These are phyloP conservation scores for Colletotrichum plurivorum DNA, from an alignment of 2,329 filamentous ascomycete genomes.

Conservation along the genomic window DNA sequence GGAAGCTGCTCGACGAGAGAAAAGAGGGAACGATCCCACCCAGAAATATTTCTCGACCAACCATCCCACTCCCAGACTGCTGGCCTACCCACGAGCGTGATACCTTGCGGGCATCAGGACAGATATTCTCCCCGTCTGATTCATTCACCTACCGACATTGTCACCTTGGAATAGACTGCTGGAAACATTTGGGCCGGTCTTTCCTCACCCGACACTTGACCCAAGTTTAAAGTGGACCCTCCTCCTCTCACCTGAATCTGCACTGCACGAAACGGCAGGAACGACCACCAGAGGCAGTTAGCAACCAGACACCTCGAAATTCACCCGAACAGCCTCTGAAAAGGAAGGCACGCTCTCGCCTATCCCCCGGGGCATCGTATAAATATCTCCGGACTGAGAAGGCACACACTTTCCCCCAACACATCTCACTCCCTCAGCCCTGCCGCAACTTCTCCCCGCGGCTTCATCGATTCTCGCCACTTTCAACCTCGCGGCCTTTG, in stretches of 20 bases:
- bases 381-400: constrained; percentile 5
- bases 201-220: neutral
- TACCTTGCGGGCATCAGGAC: constrained; percentile 29
- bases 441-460: constrained; percentile 11
- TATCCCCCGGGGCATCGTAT: neutral
- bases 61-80: constrained; percentile 18
- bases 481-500: neutral
- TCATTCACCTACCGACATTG: constrained; percentile 6
- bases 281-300: constrained; percentile 1
- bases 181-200: constrained; percentile 8
- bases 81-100: constrained; percentile 30
- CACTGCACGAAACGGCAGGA: constrained; percentile 25
- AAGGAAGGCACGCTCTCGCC: constrained; percentile 30
- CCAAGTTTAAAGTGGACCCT: constrained; percentile 23
- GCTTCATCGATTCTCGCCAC: constrained; percentile 5
- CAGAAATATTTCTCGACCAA: constrained; percentile 14
- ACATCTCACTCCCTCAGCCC: neutral
- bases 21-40: constrained; percentile 10
- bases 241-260: constrained; percentile 15
- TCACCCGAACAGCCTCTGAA: constrained; percentile 18
- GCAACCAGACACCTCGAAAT: constrained; percentile 10
- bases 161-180: constrained; percentile 8
- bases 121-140: neutral
- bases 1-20: constrained; percentile 25
- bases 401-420: neutral